phyloP scores from a whole-genome alignment of 176 grass and related monocot species.

The Paspalum notatum region DNA sequence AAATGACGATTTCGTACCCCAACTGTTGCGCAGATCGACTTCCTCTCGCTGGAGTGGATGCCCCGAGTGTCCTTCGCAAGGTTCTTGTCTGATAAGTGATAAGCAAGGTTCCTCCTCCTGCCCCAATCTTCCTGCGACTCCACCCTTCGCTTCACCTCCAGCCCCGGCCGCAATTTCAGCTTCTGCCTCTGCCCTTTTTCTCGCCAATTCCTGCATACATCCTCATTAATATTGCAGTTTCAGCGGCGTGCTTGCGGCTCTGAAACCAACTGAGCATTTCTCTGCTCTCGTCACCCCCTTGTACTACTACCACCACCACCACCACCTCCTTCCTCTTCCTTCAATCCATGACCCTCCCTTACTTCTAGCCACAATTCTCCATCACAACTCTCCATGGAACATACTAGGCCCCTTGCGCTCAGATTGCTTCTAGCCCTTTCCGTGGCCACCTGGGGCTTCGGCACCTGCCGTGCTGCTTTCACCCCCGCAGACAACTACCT shows the following conservation, averaged over 20 bases:
- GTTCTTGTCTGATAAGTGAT: background rate
- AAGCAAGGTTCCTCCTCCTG: slow-evolving; percentile 20
- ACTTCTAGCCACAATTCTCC: background rate
- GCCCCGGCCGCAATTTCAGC: background rate
- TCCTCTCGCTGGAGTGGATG: slow-evolving; percentile 12
- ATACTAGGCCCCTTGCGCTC: background rate
- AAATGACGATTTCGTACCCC: background rate
- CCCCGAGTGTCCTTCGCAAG: background rate
- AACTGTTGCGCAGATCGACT: slow-evolving; percentile 39
- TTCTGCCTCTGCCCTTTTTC: too few species aligned
- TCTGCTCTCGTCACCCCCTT: background rate
- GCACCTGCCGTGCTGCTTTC: slow-evolving; percentile 61
- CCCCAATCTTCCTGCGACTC: too few species aligned
- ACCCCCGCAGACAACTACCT: slow-evolving; percentile 80
- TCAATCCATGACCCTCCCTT: background rate
- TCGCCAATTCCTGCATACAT: background rate
- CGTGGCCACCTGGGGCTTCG: slow-evolving; percentile 27
- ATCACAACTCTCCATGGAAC: slow-evolving; percentile 23
- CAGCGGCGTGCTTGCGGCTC: background rate
- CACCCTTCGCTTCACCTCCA: background rate
- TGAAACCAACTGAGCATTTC: background rate
- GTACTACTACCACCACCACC: background rate
- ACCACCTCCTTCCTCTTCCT: background rate
- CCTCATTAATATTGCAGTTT: background rate
- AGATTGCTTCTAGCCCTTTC: slow-evolving; percentile 18